These are phyloP conservation scores for Clonostachys rosea DNA, from an alignment of 2,329 filamentous ascomycete species.

Conservation along the genomic window DNA sequence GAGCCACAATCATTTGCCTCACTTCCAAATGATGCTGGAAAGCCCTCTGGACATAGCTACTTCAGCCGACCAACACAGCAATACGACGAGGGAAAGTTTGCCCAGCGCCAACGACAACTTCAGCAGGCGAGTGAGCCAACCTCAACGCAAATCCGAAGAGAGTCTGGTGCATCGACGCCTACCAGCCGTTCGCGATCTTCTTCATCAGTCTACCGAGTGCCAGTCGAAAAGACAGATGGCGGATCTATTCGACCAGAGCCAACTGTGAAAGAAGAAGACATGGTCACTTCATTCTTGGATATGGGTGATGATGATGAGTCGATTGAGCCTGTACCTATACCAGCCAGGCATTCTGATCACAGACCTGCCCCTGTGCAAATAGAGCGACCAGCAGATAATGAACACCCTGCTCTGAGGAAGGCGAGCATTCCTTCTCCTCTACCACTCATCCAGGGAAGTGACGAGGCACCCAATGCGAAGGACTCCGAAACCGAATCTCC, in stretches of 20 bases:
- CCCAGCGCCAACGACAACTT: constrained; percentile 76
- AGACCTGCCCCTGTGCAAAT: constrained; percentile 28
- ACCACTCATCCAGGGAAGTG: constrained; percentile 22
- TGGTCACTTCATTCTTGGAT: constrained; percentile 34
- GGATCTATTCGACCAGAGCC: constrained; percentile 12
- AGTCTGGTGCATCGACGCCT: constrained; percentile 34
- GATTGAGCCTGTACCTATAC: constrained; percentile 2
- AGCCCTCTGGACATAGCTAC: constrained; percentile 65
- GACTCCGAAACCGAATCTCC: constrained; percentile 12
- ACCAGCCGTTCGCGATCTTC: constrained; percentile 40
- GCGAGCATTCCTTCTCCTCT: constrained; percentile 38
- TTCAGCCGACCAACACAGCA: constrained; percentile 67
- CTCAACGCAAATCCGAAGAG: constrained; percentile 35
- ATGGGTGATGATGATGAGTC: constrained; percentile 33
- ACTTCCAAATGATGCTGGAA: constrained; percentile 72
- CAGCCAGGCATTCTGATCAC: background rate
- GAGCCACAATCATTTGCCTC: constrained; percentile 63
- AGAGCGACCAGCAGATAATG: constrained; percentile 44
- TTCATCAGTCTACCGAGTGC: constrained; percentile 32
- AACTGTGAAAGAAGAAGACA: constrained; percentile 22
- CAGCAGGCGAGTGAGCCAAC: constrained; percentile 69
- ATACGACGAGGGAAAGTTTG: constrained; percentile 83
- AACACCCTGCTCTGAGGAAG: constrained; percentile 50
- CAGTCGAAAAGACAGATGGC: constrained; percentile 22
- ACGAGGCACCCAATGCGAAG: constrained; percentile 4